Base-by-base conservation (phyloP, 352 stramenopile species). In the Globisporangium camurandrum region DNA sequence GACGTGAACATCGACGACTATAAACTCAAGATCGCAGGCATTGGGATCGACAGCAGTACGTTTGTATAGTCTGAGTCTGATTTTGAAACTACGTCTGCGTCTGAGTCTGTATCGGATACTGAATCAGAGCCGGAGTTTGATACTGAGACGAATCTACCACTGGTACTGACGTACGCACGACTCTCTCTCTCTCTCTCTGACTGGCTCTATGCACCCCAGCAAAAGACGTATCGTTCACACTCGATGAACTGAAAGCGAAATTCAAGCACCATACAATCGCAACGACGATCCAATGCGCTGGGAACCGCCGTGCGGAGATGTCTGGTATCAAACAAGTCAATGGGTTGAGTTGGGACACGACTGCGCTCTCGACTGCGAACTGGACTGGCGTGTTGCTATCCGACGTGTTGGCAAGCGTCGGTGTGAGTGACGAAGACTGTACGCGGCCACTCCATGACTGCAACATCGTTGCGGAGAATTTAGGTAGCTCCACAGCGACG, bases 241-340 rank as follows among this genome's bases (percentile, higher is more conserved):
- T 97, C 27, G 67, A 82, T 8, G 87, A 98, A 37, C 71, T 98
- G 23, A 96, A 95, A 66, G 71, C 56, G 23, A 62, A 54, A 14
- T 96, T 95, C 57, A 64, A 64, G 23, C 74, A 96, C 57, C 65
- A 77, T 8, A 72, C 66, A 22, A 66, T 98, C 22, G 69, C 67
- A 4, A 75, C 82, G 17, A 98, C 91, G 22, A 79, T 98, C 31
- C 95, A 98, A 60, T 98, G 92, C 62, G 87, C 73, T 47, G 92
- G 92, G 16, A 98, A 98, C 67, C 79, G 92, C 24, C 74, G 91
- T 27, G 62, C 62, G 51, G 81, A 84, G 54, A 82, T 97, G 69
- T 81, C 78, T 39, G 48, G 70, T 45, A 62, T 86, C 46, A 84
- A 77, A 44, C 57, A 56, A 19, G 66, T 74, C 2, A 57, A 72